Evolutionary conservation across 768 basidiomycete genomes (phyloP), one percentile per base, ranked within the genome.

Genomic region (Auricularia auricula-judae): DNA sequence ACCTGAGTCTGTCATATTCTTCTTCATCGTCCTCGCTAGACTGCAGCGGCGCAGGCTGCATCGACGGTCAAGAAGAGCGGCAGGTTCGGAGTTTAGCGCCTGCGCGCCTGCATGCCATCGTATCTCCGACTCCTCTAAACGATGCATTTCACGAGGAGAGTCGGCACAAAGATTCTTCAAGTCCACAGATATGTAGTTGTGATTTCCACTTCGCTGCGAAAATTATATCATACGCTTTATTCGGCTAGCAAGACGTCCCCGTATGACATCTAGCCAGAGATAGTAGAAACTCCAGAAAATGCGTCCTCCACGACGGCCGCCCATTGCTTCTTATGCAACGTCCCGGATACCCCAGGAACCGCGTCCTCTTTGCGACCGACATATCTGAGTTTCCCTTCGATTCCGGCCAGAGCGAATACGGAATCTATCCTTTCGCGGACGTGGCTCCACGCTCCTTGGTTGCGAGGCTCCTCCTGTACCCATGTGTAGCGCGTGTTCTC

Each of bases 401-500:
- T 21, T 29, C 42, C 54, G n/a, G 66, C 39, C 12, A 67, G 65
- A 60, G 73, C 72, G 68, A 92, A 71, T 36, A 91, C 80, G 23
- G 67, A 71, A 4, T 76, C 75, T 63, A 93, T 74, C 68, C 92
- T 77, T 1, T 78, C 77, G 43, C 72, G 73, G 53, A 91, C 87
- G 75, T 91, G 88, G 12, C 76, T 72, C 78, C 81, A 94, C 2
- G 88, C 84, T 1, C 93, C 93, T 73, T 95, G 93, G 71, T 97
- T 96, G 71, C 78, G 83, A 2, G 93, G 87, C 71, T 95, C 93
- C 71, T 95, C 93, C 72, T 97, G 93, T 18, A 91, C 77, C 85
- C 89, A 96, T 7, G 81, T 56, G 36, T 82, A 70, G 62, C 84
- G 80, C 3, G 43, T 18, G 3, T 66, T 65, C 23, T 29, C 8